Conservation (phyloP, 2,329 filamentous ascomycete genomes). For the Beauveria scarabaeidicola region DNA sequence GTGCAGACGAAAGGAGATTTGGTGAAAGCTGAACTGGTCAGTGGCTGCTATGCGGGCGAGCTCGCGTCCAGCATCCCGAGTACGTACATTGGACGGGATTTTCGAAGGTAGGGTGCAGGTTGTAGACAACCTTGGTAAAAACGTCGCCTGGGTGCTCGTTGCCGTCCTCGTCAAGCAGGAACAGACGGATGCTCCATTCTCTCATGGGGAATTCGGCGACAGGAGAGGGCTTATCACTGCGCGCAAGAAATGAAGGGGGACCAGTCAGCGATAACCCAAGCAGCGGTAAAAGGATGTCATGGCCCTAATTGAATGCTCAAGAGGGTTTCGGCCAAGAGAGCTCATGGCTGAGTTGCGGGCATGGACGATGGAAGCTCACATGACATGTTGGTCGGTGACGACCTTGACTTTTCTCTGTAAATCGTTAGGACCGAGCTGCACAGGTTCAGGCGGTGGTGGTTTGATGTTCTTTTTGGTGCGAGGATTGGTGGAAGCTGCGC, state of each 20-base stretch:
- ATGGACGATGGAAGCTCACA: slow-evolving; percentile 48
- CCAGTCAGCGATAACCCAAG: neutral
- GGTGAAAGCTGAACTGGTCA: slow-evolving; percentile 50
- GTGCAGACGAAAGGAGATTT: slow-evolving; percentile 80
- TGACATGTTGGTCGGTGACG: slow-evolving; percentile 81
- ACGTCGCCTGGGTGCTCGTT: slow-evolving; percentile 73
- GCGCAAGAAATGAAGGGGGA: neutral
- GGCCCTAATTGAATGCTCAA: neutral
- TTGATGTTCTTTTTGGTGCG: neutral
- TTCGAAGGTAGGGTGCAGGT: slow-evolving; percentile 88
- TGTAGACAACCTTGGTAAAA: slow-evolving; percentile 90
- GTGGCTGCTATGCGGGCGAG: neutral
- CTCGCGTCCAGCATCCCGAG: neutral
- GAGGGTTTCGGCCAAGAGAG: neutral
- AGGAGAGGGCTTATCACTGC: slow-evolving; percentile 69
- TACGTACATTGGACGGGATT: slow-evolving; percentile 73
- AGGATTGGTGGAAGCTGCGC: neutral
- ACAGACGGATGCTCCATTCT: slow-evolving; percentile 82
- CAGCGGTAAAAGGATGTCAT: too few relatives aligned
- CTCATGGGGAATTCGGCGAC: slow-evolving; percentile 88
- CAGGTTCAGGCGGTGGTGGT: neutral
- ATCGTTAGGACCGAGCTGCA: slow-evolving; percentile 19
- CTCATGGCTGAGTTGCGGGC: slow-evolving; percentile 5
- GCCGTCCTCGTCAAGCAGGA: slow-evolving; percentile 75
- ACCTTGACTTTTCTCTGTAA: slow-evolving; percentile 83